Conservation (phyloP, 1,139 yeast species). For the Yamadazyma taylorii region DNA sequence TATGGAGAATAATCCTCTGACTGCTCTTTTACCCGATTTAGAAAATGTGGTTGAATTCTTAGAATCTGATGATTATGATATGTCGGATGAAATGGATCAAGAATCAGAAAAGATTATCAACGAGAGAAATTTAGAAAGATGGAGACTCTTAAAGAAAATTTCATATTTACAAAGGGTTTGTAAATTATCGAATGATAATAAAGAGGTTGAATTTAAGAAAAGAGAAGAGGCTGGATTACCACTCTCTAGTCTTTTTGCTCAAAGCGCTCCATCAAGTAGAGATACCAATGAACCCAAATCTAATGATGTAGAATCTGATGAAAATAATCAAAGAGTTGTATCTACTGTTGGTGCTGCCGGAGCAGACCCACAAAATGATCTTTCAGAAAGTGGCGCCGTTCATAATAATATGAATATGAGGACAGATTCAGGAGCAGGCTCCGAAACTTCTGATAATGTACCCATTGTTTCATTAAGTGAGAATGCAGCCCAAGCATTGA, state of each 20-base stretch:
- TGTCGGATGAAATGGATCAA: slow-evolving; percentile 38
- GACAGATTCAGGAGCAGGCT: slow-evolving; percentile 7
- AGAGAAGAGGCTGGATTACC: slow-evolving; percentile 36
- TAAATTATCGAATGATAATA: slow-evolving; percentile 37
- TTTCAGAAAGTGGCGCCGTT: neutral
- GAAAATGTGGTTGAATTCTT: slow-evolving; percentile 58
- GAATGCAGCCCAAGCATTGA: slow-evolving; percentile 42
- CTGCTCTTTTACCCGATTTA: slow-evolving; percentile 54
- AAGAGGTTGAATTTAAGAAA: slow-evolving; percentile 33
- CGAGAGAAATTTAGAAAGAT: slow-evolving; percentile 57
- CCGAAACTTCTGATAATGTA: slow-evolving; percentile 29
- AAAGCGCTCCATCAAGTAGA: slow-evolving; percentile 4
- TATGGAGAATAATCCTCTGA: slow-evolving; percentile 38
- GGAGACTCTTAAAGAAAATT: slow-evolving; percentile 68
- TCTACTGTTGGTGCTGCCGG: slow-evolving; percentile 9
- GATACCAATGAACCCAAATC: slow-evolving; percentile 3
- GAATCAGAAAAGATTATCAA: slow-evolving; percentile 40
- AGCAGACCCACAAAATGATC: neutral
- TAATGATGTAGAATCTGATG: slow-evolving; percentile 2
- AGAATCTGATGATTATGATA: slow-evolving; percentile 41
- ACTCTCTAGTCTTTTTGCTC: slow-evolving; percentile 9
- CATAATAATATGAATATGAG: neutral
- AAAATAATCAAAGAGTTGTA: slow-evolving; percentile 7
- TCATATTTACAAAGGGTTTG: slow-evolving; percentile 68
- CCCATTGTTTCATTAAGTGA: slow-evolving; percentile 52